A percentile compares a stretch with the other conserved stretches of the same genome.
These are phyloP conservation scores for Cytospora chrysosperma DNA, from an alignment of 2,329 filamentous ascomycete species.

Conservation along the genomic window DNA sequence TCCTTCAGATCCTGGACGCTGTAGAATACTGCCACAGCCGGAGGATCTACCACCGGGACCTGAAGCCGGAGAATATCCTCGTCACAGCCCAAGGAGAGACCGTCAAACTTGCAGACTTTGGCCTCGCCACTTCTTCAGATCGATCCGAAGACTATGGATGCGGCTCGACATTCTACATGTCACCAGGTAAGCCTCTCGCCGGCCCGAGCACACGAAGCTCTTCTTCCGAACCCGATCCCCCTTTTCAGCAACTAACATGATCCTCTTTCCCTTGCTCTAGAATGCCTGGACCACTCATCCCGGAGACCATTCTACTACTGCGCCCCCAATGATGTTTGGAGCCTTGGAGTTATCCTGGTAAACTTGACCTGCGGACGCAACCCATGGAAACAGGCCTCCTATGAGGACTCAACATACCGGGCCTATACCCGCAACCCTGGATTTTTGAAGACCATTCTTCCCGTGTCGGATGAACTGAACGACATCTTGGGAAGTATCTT, in stretches of 20 bases:
- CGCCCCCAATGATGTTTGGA: conserved; percentile 96
- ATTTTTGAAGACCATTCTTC: conserved; percentile 90
- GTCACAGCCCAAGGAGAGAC: conserved; percentile 85
- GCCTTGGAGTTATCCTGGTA: conserved; percentile 94
- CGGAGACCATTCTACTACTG: conserved; percentile 80
- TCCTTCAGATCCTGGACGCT: conserved; percentile 94
- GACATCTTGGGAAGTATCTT: conserved; percentile 85
- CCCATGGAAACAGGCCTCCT: conserved; percentile 95
- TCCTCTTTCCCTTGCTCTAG: conserved; percentile 47
- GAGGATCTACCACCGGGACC: conserved; percentile 94
- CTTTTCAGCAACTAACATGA: conserved; percentile 31
- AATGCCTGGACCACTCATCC: conserved; percentile 81
- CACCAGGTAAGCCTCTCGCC: conserved; percentile 71
- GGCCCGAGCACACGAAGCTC: conserved; percentile 10
- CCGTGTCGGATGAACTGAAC: conserved; percentile 86
- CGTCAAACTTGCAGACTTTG: conserved; percentile 96
- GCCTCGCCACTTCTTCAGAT: conserved; percentile 81
- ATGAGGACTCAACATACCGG: conserved; percentile 91
- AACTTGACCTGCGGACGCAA: conserved; percentile 98
- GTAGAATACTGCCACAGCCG: conserved; percentile 91
- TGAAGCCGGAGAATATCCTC: conserved; percentile 97
- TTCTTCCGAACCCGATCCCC: conserved; percentile 17
- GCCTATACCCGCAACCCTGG: conserved; percentile 81
- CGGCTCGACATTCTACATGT: conserved; percentile 99
- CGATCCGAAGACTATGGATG: conserved; percentile 94